A percentile compares a stretch with the other conserved stretches of the same genome.
These are phyloP conservation scores for Tremella fuciformis DNA, from an alignment of 768 basidiomycete genomes.

Conservation along the genomic window DNA sequence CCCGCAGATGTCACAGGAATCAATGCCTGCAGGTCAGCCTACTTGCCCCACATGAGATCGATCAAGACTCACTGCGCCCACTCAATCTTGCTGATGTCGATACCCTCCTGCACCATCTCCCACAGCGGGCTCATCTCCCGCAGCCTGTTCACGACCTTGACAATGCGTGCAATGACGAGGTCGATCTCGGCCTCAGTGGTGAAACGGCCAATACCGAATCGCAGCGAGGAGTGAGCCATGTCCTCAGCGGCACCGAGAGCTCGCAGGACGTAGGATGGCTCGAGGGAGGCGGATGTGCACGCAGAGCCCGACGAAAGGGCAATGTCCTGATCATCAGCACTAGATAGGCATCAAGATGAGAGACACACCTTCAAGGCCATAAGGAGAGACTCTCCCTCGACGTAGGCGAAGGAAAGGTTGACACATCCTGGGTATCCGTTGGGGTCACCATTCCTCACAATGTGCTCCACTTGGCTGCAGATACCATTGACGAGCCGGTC, in stretches of 20 bases:
- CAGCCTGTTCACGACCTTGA: constrained; percentile 77
- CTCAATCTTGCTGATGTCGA: constrained; percentile 90
- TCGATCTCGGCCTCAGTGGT: constrained; percentile 97
- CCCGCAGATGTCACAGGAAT: neutral
- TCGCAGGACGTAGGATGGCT: constrained; percentile 95
- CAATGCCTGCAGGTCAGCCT: constrained; percentile 10
- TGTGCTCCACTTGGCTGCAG: constrained; percentile 77
- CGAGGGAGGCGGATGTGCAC: constrained; percentile 95
- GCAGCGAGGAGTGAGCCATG: constrained; percentile 96
- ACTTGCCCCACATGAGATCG: neutral
- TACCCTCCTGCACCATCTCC: constrained; percentile 99
- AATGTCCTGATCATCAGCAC: constrained; percentile 64
- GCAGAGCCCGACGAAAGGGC: constrained; percentile 97
- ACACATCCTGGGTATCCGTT: constrained; percentile 93
- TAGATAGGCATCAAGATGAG: neutral
- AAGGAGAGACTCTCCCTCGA: constrained; percentile 92
- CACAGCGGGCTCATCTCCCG: constrained; percentile 97
- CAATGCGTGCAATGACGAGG: constrained; percentile 82
- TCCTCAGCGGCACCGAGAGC: constrained; percentile 97
- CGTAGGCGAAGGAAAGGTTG: constrained; percentile 92
- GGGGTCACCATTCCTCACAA: constrained; percentile 88
- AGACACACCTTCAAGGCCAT: constrained; percentile 88
- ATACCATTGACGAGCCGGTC: constrained; percentile 77
- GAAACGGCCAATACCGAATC: constrained; percentile 96
- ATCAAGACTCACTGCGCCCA: constrained; percentile 59